A percentile compares a stretch with the other conserved stretches of the same genome.
Conservation (phyloP, 2,329 filamentous ascomycete species). For the Ascochyta koolunga region DNA sequence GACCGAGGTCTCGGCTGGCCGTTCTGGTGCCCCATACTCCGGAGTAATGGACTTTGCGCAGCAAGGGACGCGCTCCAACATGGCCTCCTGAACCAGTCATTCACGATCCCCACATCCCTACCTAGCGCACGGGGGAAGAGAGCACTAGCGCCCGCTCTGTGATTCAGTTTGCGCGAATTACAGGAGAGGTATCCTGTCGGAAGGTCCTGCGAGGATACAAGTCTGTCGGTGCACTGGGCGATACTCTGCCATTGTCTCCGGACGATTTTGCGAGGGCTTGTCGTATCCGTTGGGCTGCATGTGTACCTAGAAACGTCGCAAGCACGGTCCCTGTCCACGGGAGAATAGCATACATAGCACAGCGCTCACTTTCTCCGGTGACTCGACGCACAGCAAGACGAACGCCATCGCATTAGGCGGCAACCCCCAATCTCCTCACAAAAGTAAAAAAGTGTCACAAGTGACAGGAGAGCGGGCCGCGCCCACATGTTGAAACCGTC, state of each 20-base stretch:
- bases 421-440: constrained; percentile 4
- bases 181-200: constrained; percentile 19
- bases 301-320: background rate
- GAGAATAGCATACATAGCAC: constrained; percentile 1
- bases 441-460: constrained; percentile 8
- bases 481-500: background rate
- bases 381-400: constrained; percentile 1
- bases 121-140: constrained; percentile 41
- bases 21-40: constrained; percentile 32
- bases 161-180: constrained; percentile 26
- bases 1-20: constrained; percentile 30
- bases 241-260: background rate
- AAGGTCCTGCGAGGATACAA: constrained; percentile 15
- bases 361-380: background rate
- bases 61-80: constrained; percentile 13
- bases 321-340: background rate
- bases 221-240: background rate
- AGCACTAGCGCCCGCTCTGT: constrained; percentile 28
- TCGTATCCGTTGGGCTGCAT: background rate
- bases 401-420: constrained; percentile 10
- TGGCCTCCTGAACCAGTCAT: constrained; percentile 12
- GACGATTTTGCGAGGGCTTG: background rate
- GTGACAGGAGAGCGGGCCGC: background rate
- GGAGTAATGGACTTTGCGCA: constrained; percentile 31
- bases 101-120: constrained; percentile 9